These are phyloP conservation scores for Neocatenulostroma microsporum DNA, from an alignment of 2,329 filamentous ascomycete species.

Conservation along the genomic window DNA sequence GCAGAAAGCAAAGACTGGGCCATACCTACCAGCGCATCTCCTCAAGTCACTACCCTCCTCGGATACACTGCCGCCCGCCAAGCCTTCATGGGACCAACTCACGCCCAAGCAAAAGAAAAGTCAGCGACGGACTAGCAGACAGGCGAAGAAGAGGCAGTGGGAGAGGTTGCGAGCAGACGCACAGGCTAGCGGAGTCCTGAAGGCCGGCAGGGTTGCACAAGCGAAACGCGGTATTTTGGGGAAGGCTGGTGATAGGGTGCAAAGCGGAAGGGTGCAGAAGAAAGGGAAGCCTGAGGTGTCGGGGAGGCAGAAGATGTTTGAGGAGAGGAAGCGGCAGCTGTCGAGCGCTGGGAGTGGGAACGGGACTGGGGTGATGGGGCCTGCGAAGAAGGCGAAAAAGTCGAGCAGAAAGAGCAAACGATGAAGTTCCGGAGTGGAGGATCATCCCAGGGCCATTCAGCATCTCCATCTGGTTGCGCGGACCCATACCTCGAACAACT, in stretches of 20 bases:
- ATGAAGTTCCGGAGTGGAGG: too few relatives aligned
- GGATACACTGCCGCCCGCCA: too few relatives aligned
- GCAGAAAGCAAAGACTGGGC: too few relatives aligned
- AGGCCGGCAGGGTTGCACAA: constrained; percentile 16
- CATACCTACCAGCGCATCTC: constrained; percentile 10
- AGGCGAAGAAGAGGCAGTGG: constrained; percentile 6
- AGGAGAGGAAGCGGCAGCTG: constrained; percentile 11
- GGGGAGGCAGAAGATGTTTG: constrained; percentile 14
- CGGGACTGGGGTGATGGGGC: constrained; percentile 1
- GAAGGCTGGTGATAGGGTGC: constrained; percentile 7
- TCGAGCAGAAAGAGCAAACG: constrained; percentile 9
- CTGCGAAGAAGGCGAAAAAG: constrained; percentile 2
- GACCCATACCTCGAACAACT: too few relatives aligned
- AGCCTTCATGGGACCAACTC: constrained; percentile 6
- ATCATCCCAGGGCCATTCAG: too few relatives aligned
- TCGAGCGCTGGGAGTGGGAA: too few relatives aligned
- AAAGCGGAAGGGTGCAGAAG: constrained; percentile 13
- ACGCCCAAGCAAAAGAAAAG: constrained; percentile 7
- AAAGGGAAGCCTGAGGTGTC: constrained; percentile 6
- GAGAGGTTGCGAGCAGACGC: constrained; percentile 9
- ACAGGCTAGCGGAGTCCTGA: constrained; percentile 14
- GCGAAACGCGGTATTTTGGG: constrained; percentile 11
- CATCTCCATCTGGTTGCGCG: too few relatives aligned
- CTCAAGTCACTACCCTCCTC: constrained; percentile 1
- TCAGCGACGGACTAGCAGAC: constrained; percentile 4